Base-by-base conservation (phyloP, 2,329 filamentous ascomycete genomes). In the Phaeoacremonium minimum region DNA sequence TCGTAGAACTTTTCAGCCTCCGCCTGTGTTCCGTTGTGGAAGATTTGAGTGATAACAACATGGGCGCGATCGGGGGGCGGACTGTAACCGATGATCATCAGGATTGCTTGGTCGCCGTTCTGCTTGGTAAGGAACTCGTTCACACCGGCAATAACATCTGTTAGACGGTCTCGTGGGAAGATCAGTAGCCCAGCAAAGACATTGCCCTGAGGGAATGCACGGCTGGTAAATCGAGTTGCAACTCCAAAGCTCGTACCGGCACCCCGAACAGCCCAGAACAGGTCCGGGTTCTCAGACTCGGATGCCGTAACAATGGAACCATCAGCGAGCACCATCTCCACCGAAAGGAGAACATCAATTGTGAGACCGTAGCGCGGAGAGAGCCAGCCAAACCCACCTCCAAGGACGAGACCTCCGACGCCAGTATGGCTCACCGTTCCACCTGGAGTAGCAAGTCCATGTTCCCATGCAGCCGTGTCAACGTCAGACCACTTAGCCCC, bases 341-440 rank as follows among this genome's bases (percentile, higher is more conserved):
- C 57, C 0, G 57, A 57, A 5, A 67, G 14, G 4, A 73, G 49
- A 14, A 58, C 56, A 41, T 73, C 69, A 8, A 66, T 52, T 4
- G 60, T 48, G 7, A 82, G 60, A 0, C 80, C 80, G 35, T 76
- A 60, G 19, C 61, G 57, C 1, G 73, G 71, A 17, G 64, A 70
- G 13, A 83, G 56, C 53, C 71, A 69, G 2, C 79, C 76, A 46
- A 75, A 77, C 2, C 77, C 78, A 16, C 77, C 77, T 1, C 75
- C 75, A 2, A 80, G 52, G 0, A 71, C 68, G 12, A 82, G 57
- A 0, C 75, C 79, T 3, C 75, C 77, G 6, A 83, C 71, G 6
- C 79, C 78, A 2, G 77, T 82, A 44, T 81, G 73, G 29, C 74
- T 74, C 8, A 82, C 75, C 0, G 77, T 80, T 4, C 79, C 79